Conservation (phyloP, 202 grass and related monocot genomes). For the Carex arenaria region DNA sequence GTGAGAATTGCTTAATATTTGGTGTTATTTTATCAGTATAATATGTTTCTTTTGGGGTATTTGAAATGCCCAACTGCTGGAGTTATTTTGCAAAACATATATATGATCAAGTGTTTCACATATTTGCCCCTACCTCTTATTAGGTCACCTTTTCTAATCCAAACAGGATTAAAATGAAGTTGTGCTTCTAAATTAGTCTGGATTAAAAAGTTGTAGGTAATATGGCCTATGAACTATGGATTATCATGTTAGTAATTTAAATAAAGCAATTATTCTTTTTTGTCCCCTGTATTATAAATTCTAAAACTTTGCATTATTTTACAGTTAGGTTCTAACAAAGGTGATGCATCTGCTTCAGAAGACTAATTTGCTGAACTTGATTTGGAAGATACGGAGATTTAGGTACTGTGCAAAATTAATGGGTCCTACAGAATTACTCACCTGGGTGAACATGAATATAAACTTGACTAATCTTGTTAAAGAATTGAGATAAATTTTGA, state of each 20-base stretch:
- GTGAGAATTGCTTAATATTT: slow-evolving; percentile 7
- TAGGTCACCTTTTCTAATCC: neutral
- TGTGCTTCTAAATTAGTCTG: neutral
- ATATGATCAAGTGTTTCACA: neutral
- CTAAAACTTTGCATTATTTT: slow-evolving; percentile 18
- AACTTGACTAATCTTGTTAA: neutral
- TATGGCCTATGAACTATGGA: neutral
- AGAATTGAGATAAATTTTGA: neutral
- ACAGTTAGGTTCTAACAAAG: slow-evolving; percentile 19
- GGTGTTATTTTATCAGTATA: neutral
- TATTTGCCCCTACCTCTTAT: neutral
- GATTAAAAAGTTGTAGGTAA: neutral
- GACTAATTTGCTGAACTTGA: slow-evolving; percentile 16
- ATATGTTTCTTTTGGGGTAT: neutral
- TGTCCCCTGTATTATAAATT: neutral
- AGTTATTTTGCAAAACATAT: neutral
- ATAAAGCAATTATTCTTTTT: neutral
- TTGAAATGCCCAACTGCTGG: neutral
- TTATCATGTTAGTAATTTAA: neutral
- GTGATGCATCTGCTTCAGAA: slow-evolving; percentile 26
- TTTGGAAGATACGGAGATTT: slow-evolving; percentile 30
- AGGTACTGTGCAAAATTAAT: neutral
- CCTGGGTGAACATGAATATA: neutral
- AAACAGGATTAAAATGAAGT: neutral
- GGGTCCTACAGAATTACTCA: neutral